Evolutionary conservation across 2,329 filamentous ascomycete genomes (phyloP).

Genomic region (Ceratocystis cacaofunesta): DNA sequence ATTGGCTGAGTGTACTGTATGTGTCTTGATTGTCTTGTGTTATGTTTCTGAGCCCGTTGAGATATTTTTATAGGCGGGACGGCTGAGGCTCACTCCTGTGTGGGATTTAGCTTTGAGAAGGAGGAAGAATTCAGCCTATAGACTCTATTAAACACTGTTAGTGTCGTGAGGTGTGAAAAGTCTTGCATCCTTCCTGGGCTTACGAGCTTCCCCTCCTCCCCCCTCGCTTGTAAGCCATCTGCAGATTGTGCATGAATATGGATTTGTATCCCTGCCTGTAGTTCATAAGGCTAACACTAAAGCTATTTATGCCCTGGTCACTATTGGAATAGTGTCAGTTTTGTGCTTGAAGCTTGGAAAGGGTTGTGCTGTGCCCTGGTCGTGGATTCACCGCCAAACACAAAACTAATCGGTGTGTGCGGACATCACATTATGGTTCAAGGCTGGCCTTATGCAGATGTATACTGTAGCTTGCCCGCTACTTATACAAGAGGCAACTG

Average conservation of each 20-base stretch:
- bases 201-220: background rate
- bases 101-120: too few relatives aligned
- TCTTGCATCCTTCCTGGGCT: too few relatives aligned
- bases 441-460: too few relatives aligned
- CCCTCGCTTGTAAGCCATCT: background rate
- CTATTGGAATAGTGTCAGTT: background rate
- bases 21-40: background rate
- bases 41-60: background rate
- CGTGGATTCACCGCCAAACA: background rate
- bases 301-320: constrained; percentile 7
- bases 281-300: constrained; percentile 7
- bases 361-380: too few relatives aligned
- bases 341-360: background rate
- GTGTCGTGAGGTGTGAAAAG: too few relatives aligned
- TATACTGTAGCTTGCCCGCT: too few relatives aligned
- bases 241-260: constrained; percentile 1
- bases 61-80: too few relatives aligned
- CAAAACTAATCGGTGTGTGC: background rate
- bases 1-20: background rate
- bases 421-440: too few relatives aligned
- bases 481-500: too few relatives aligned
- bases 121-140: too few relatives aligned
- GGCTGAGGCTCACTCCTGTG: too few relatives aligned
- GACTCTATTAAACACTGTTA: too few relatives aligned
- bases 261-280: background rate